A percentile compares a stretch with the other conserved stretches of the same genome.
phyloP scores from a whole-genome alignment of 768 basidiomycete species.

The Suillus fuscotomentosus region DNA sequence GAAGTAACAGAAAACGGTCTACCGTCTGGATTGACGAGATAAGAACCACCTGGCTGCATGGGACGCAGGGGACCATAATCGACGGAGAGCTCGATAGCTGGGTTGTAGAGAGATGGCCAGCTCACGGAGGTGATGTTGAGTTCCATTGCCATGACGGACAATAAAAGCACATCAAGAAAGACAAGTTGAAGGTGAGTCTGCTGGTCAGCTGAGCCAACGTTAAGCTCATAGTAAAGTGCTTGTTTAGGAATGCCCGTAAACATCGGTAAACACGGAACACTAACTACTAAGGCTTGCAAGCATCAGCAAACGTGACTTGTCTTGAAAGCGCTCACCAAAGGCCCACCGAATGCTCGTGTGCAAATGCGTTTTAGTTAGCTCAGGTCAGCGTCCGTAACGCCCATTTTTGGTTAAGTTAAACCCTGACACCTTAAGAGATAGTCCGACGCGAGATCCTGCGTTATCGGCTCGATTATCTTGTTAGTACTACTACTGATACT shows the following conservation, averaged over 20 bases:
- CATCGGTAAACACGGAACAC: not conserved
- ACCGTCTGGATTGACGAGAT: slow-evolving; percentile 36
- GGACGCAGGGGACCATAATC: slow-evolving; percentile 29
- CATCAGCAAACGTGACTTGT: too few relatives aligned
- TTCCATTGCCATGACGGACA: not conserved
- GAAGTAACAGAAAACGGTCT: not conserved
- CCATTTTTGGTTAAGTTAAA: too few relatives aligned
- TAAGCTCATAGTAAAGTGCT: not conserved
- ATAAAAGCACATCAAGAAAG: not conserved
- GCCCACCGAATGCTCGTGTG: too few relatives aligned
- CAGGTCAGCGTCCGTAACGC: too few relatives aligned
- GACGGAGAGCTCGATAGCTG: slow-evolving; percentile 31
- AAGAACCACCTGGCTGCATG: slow-evolving; percentile 31
- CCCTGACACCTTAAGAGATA: too few relatives aligned
- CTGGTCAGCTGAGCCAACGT: not conserved
- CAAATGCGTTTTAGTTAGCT: too few relatives aligned
- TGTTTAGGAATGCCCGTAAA: not conserved
- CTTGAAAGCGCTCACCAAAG: too few relatives aligned
- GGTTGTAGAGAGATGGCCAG: slow-evolving; percentile 40
- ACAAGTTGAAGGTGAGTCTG: not conserved
- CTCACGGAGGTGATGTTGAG: slow-evolving; percentile 20
- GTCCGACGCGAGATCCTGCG: too few relatives aligned
- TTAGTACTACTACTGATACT: too few relatives aligned
- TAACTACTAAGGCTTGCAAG: not conserved
- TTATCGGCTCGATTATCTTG: too few relatives aligned